Percentiles rank a stretch among this genome's conserved stretches.
phyloP scores from a whole-genome alignment of 306 rosid species.

The Quercus alba region DNA sequence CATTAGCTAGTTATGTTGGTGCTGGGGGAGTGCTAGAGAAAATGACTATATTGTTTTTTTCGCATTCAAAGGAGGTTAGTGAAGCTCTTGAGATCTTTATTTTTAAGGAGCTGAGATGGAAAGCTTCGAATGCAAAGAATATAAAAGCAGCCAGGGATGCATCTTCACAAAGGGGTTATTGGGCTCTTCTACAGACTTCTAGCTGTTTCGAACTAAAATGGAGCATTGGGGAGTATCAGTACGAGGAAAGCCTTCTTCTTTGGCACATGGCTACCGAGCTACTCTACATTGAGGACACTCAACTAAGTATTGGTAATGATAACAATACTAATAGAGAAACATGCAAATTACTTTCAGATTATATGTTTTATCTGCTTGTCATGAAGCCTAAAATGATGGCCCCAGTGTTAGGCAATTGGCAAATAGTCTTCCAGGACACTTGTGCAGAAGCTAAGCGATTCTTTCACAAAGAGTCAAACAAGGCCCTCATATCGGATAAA shows the following conservation, averaged over 20 bases:
- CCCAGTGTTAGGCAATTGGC: conserved; percentile 25
- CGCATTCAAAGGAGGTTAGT: not conserved
- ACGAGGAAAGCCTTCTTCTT: conserved; percentile 25
- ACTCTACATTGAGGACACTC: no score
- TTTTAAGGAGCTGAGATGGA: conserved; percentile 6
- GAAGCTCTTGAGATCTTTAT: not conserved
- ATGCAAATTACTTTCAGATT: conserved; percentile 26
- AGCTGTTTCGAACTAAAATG: not conserved
- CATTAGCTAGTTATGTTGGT: not conserved
- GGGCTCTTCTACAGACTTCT: conserved; percentile 12
- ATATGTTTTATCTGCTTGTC: conserved; percentile 26
- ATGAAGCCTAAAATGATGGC: conserved; percentile 19
- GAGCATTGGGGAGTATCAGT: conserved; percentile 22
- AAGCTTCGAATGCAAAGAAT: not conserved
- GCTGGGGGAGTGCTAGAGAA: not conserved
- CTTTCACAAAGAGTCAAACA: not conserved
- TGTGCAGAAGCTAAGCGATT: conserved; percentile 23
- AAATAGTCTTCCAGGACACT: conserved; percentile 25
- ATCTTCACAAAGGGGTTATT: conserved; percentile 21
- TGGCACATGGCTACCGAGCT: conserved; percentile 36
- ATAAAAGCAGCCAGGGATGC: not conserved
- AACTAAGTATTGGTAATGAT: no score
- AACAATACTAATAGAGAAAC: not conserved
- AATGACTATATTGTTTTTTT: not conserved
- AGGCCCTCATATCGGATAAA: not conserved